Evolutionary conservation across 2,329 filamentous ascomycete genomes (phyloP).

Genomic region (Aspergillus sp.): DNA sequence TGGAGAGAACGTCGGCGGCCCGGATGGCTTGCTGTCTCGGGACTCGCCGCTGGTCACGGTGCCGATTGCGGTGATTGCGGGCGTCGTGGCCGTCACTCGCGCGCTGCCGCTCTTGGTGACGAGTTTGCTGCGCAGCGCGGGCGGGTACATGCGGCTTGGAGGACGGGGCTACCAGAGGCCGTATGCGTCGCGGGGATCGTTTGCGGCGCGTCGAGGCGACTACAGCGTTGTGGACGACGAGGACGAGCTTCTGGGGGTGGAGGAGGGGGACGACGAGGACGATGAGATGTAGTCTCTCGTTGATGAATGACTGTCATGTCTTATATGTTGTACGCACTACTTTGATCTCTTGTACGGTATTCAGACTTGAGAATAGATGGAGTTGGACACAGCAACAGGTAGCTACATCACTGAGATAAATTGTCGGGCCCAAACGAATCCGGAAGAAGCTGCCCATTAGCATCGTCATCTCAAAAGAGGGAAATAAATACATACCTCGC

Average conservation of each 20-base stretch:
- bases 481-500: slow-evolving; percentile 22
- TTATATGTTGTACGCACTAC: not conserved
- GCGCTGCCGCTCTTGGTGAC: slow-evolving; percentile 63
- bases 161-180: slow-evolving; percentile 49
- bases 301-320: slow-evolving; percentile 3
- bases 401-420: too few relatives aligned
- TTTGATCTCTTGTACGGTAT: too few relatives aligned
- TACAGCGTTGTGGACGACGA: slow-evolving; percentile 92
- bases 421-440: slow-evolving; percentile 61
- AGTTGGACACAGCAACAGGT: too few relatives aligned
- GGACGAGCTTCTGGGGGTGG: slow-evolving; percentile 74
- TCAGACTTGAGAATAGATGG: too few relatives aligned
- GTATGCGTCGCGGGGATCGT: slow-evolving; percentile 83
- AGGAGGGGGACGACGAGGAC: slow-evolving; percentile 90
- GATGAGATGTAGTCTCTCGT: slow-evolving; percentile 32
- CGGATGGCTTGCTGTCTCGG: slow-evolving; percentile 48
- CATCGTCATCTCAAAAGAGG: not conserved
- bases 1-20: slow-evolving; percentile 49
- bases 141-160: slow-evolving; percentile 41
- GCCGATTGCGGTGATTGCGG: slow-evolving; percentile 70
- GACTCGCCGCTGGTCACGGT: slow-evolving; percentile 72
- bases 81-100: slow-evolving; percentile 64
- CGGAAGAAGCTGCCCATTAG: slow-evolving; percentile 48
- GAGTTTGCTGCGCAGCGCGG: slow-evolving; percentile 61
- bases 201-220: slow-evolving; percentile 76